Evolutionary conservation across 768 basidiomycete species (phyloP).

Genomic region (Trametes sanguinea): DNA sequence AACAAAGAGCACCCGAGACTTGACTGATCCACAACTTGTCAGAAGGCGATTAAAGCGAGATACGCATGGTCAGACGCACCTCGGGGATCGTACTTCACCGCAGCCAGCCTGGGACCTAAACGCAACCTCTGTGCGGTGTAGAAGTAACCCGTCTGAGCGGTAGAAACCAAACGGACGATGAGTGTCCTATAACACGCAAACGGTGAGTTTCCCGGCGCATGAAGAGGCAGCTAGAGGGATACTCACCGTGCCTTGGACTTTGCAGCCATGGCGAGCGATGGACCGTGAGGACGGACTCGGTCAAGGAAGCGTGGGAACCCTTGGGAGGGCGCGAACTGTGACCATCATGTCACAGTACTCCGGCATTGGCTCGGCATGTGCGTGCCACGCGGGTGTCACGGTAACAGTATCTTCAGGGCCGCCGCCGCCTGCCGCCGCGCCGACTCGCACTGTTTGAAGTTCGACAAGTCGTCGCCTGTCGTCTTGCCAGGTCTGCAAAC

Average conservation of each 20-base stretch:
- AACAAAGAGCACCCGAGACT: slow-evolving; percentile 72
- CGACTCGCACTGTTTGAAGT: too few species aligned
- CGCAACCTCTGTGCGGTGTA: slow-evolving; percentile 82
- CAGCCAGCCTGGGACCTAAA: slow-evolving; percentile 73
- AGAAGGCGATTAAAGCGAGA: slow-evolving; percentile 3
- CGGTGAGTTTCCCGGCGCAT: neutral
- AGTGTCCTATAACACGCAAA: slow-evolving; percentile 56
- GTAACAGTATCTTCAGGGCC: neutral
- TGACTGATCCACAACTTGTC: slow-evolving; percentile 45
- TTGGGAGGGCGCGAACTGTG: neutral
- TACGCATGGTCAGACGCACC: slow-evolving; percentile 53
- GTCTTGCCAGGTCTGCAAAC: too few species aligned
- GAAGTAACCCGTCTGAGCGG: slow-evolving; percentile 90
- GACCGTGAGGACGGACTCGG: neutral
- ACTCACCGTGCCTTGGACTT: slow-evolving; percentile 63
- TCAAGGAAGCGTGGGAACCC: neutral
- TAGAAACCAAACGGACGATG: slow-evolving; percentile 86
- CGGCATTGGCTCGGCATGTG: too few species aligned
- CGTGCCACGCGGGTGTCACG: neutral
- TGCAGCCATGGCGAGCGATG: slow-evolving; percentile 47
- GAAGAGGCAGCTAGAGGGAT: neutral
- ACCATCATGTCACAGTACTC: neutral
- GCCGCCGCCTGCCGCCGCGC: too few species aligned
- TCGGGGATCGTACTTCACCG: slow-evolving; percentile 90
- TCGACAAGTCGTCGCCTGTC: too few species aligned